Evolutionary conservation across 768 basidiomycete species (phyloP), one percentile per base, ranked within the genome.

Genomic region (Rhizopogon rudus): DNA sequence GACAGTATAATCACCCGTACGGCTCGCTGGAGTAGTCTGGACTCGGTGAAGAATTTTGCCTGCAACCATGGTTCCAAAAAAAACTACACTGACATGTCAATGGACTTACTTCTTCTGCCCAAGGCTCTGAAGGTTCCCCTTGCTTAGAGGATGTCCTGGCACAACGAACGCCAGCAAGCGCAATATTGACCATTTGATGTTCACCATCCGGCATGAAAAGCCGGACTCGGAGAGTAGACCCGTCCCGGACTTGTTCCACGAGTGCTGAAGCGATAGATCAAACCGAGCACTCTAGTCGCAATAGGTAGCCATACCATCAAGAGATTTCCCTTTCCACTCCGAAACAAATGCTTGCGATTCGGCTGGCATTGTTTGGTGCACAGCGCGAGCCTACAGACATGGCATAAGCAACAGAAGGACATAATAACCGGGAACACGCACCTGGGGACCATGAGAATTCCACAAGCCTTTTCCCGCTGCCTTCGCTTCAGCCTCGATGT

Each of bases 21-120:
- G 42, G 77, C 74, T 53, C 87, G 86, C 71, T 90, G 95, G 49
- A 91, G 83, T 53, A 92, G 81, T 56, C 86, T 88, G 22, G 83
- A 86, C 75, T 98, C 96, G 54, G 90, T 89, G 73, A 98, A 99
- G 73, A 87, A 93, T 72, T 87, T 91, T 35, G 94, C 93, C 92
- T 94, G 54, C 6, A 28, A 62, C 25, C 60, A 48, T 59, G 51
- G 55, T 46, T 44, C n/a, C 51, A 52, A 54, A 52, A 65, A 54
- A 17, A 20, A 40, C 13, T 22, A 44, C 1, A 16, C 10, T 46
- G 62, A 57, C 56, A 57, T 51, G 48, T 31, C 8, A 49, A 53
- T 22, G 46, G 37, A 71, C 78, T 57, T 60, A 92, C 91, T 77
- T 98, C 96, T 76, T 98, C 96, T 57, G 86, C 87, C 79, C 83